Conservation (phyloP, 441 rosid genomes). For the Cnidoscolus chayamansa region DNA sequence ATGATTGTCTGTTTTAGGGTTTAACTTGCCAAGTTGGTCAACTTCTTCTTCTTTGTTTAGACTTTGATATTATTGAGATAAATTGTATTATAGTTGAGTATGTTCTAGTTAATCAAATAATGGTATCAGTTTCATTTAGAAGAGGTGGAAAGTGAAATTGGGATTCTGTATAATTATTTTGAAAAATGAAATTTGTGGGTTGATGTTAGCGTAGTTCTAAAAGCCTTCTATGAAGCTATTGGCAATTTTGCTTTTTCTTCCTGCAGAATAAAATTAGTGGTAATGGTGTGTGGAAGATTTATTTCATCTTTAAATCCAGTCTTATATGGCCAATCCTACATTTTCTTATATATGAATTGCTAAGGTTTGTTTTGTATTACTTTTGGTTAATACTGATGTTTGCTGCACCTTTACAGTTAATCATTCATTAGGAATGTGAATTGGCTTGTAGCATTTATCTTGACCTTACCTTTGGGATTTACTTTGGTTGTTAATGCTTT, state of each 20-base stretch:
- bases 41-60: no score
- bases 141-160: not conserved
- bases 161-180: not conserved
- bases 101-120: not conserved
- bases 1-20: not conserved
- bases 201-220: not conserved
- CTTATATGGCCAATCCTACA: not conserved
- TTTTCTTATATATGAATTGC: not conserved
- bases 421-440: not conserved
- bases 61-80: not conserved
- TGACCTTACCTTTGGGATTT: not conserved
- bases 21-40: constrained; percentile 1
- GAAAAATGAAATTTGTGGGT: not conserved
- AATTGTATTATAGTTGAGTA: not conserved
- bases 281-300: not conserved
- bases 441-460: not conserved
- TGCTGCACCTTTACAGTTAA: not conserved
- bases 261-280: not conserved
- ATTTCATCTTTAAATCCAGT: not conserved
- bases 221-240: not conserved
- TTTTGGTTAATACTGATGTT: not conserved
- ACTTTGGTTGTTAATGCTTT: not conserved
- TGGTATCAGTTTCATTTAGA: not conserved
- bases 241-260: not conserved
- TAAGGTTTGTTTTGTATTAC: not conserved